Evolutionary conservation across 768 basidiomycete species (phyloP), one percentile per base, ranked within the genome.

Genomic region (Tremella mesenterica): DNA sequence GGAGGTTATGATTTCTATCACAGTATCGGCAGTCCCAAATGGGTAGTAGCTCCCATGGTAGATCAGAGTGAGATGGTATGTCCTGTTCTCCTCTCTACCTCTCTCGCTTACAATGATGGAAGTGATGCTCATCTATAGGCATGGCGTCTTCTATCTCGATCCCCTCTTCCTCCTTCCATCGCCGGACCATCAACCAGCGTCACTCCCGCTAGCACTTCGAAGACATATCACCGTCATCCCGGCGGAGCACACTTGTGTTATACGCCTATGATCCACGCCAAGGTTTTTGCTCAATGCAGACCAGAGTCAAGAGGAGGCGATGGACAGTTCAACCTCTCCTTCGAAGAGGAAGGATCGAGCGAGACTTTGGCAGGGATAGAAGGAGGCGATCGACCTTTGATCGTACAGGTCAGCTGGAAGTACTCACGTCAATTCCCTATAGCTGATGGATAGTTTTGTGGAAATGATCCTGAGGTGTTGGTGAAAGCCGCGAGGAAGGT

Each of bases 181-280:
- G 64, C 62, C 25, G 63, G 69, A 50, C 61, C 64, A 7, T 63
- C 62, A 34, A 52, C 34, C 4, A 30, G 18, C 7, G 27, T 48
- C 26, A 25, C 29, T 20, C 1, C 25, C 33, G 25, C 29, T 38
- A 12, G 38, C 21, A 53, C 20, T 7, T n/a, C 30, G 46, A 18
- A 10, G 21, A 48, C 48, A 23, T 61, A 57, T 44, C 50, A 36
- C 52, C 48, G 48, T 7, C 30, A 57, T 56, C 46, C 55, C 29
- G 67, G 60, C 41, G 68, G 63, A 5, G 65, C 57, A 10, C 65
- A 91, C 82, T 79, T 96, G 20, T 80, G 82, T n/a, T 97, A 95
- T 69, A 91, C 92, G 0, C 95, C 95, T 16, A 99, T 99, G 95
- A 95, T 99, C 64, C 88, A 93, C 58, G 88, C 91, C 55, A 90